Base-by-base conservation (phyloP, 805 yeast species). In the Saccharomycopsis selenospora region DNA sequence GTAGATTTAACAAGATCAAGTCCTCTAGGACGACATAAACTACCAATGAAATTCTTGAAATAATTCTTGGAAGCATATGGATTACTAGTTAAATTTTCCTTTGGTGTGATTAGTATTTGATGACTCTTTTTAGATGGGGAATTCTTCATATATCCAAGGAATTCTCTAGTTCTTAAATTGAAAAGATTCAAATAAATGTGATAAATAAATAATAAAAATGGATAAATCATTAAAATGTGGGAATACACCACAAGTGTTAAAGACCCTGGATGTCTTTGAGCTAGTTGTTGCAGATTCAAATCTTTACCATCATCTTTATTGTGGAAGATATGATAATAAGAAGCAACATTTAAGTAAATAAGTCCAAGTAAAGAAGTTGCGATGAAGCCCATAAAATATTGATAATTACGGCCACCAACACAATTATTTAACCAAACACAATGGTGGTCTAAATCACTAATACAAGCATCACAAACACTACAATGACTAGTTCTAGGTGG, bases 401-500 rank as follows among this genome's bases (percentile, higher is more conserved):
- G 64, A 61, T 85, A 85, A 58, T 85, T 86, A 48, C 85, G 64
- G 52, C 77, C 76, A 1, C 95, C 95, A 38, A 86, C 73, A 60
- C 95, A 86, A 56, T 80, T 85, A 57, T 83, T 81, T 44, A 86
- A 59, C 77, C 85, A 79, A 29, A 69, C 56, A 59, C 90, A 83
- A 61, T 80, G 87, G 58, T 80, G 87, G 59, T 85, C 95, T 59
- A 79, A 82, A 50, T 69, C 61, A 29, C 70, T 60, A 17, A 85
- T 68, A 58, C 95, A 87, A 5, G 69, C 68, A 53, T 77, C 77
- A 64, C 95, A 86, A 2, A 69, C 68, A 1, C 80, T 70, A 58
- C 95, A 86, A 62, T 86, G 95, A 48, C 82, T 76, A 0, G 89
- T 66, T 46, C 95, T 65, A 1, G 89, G 86, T 7, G 88, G 82